A percentile compares a stretch with the other conserved stretches of the same genome.
Conservation (phyloP, 495 filamentous ascomycete species). For the Pseudoneurospora amorphoporcata region DNA sequence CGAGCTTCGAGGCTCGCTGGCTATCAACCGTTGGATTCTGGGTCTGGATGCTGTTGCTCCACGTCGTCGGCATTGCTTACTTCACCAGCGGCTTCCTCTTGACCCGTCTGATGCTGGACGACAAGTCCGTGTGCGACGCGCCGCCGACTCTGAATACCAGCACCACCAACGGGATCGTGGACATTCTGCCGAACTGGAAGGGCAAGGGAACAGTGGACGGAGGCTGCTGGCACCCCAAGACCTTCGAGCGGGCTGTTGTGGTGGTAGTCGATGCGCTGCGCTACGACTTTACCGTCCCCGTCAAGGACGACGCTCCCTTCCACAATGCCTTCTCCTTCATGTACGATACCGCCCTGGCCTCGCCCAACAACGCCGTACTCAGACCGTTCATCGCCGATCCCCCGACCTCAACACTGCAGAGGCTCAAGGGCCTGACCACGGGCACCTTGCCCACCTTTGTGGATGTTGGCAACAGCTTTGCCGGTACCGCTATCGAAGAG, state of each 20-base stretch:
- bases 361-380: slow-evolving; percentile 75
- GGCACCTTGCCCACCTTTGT: slow-evolving; percentile 92
- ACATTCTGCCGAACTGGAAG: slow-evolving; percentile 26
- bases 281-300: slow-evolving; percentile 93
- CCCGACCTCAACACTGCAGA: slow-evolving; percentile 83
- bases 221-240: slow-evolving; percentile 94
- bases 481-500: slow-evolving; percentile 93
- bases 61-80: slow-evolving; percentile 73
- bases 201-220: slow-evolving; percentile 41
- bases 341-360: slow-evolving; percentile 63
- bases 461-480: slow-evolving; percentile 89
- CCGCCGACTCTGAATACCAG: slow-evolving; percentile 50
- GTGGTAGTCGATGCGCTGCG: slow-evolving; percentile 89
- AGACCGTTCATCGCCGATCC: slow-evolving; percentile 96
- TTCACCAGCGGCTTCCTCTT: slow-evolving; percentile 97
- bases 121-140: slow-evolving; percentile 70
- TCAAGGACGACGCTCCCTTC: slow-evolving; percentile 48
- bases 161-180: not conserved
- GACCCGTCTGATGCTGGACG: slow-evolving; percentile 78
- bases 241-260: slow-evolving; percentile 82
- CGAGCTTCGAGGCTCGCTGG: slow-evolving; percentile 32
- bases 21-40: slow-evolving; percentile 42
- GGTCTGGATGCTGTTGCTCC: slow-evolving; percentile 52
- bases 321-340: slow-evolving; percentile 82
- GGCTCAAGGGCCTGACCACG: slow-evolving; percentile 89